Base-by-base conservation (phyloP, 2,329 filamentous ascomycete species). In the Paraconiothyrium brasiliense region DNA sequence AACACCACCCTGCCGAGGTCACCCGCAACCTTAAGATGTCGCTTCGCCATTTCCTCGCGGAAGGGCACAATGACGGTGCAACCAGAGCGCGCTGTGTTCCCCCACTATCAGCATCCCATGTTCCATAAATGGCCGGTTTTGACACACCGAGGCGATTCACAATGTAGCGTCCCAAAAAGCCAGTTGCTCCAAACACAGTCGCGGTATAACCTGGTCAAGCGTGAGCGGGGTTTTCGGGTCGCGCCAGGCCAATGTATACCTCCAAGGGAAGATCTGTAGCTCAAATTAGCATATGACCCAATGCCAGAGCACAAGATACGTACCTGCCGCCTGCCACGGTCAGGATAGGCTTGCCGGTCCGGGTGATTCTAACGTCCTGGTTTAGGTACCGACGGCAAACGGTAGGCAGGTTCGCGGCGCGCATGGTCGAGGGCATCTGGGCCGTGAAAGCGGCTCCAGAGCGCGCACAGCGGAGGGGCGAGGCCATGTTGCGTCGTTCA, bases 21-120 rank as follows among this genome's bases (percentile, higher is more conserved):
- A 81, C 95, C 95, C n/a, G 93, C 86, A 61, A 97, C 89, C 84
- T 98, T 98, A 76, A 99, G 85, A 83, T 98, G 94, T 71, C 95
- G 90, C 87, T 98, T 98, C 71, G 91, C 85, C 94, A 97, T 98
- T 82, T 98, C 95, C 84, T 99, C 95, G 49, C 95, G 90, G 85
- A 89, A 99, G 54, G 95, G 95, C 62, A 98, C 82, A 62, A 99
- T 89, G 44, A 99, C 95, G 43, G 91, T 97, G 81, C 93, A 97
- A 89, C 95, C 95, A 83, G 93, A 89, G 67, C 92, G 90, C 71
- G 95, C 94, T 97, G 74, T 75, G n/a, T 71, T 52, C 52, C 57
- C 11, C 56, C 16, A 37, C 32, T 6, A 48, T 75, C 68, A 77
- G 71, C 57, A 44, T 52, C 49, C 37, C 27, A 16, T 47, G 27